Base-by-base conservation (phyloP, 2,329 filamentous ascomycete genomes). In the Calcarisporium arbuscula region DNA sequence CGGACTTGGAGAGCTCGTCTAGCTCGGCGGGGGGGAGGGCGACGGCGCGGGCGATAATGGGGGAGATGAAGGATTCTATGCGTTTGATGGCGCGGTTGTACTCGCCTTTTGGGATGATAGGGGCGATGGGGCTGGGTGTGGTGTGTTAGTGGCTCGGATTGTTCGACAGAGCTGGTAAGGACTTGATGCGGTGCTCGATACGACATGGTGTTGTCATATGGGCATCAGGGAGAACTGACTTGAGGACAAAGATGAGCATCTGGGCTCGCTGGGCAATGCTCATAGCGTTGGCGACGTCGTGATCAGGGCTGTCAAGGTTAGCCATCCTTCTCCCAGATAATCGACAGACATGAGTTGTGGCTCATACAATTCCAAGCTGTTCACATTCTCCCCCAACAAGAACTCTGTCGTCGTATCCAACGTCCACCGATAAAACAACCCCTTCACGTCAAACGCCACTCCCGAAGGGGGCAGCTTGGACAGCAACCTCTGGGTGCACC, bases 381-480 rank as follows among this genome's bases (percentile, higher is more conserved):
- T 58, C 4, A 68, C 67, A 32, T 67, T 74, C 30, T 74, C 62
- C 6, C 81, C 80, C 30, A 85, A 79, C 5, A 85, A 58, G 43
- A 85, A 82, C 29, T 80, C 76, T 0, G 79, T 84, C 0, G 79
- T 76, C 0, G 76, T 73, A 41, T 85, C 80, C 14, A 85, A 64
- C 0, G 79, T 82, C 49, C 82, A 66, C 34, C 70, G 67, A 48
- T 82, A 82, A 49, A 83, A 80, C 8, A 81, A 56, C 9, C 72
- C 67, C 46, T 77, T 73, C 19, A 84, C 58, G 44, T 84, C 73
- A 8, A 83, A 66, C 0, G 64, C 67, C 3, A 62, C 56, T 30
- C 78, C 68, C 38, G 73, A 60, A 1, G 52, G 52, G 0, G 77
- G 76, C 8, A 86, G 66, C 16, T 68, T 66, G n/a, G 65, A 60